Evolutionary conservation across 495 filamentous ascomycete genomes (phyloP), one percentile per base, ranked within the genome.

Genomic region (Lepidopterella palustris): DNA sequence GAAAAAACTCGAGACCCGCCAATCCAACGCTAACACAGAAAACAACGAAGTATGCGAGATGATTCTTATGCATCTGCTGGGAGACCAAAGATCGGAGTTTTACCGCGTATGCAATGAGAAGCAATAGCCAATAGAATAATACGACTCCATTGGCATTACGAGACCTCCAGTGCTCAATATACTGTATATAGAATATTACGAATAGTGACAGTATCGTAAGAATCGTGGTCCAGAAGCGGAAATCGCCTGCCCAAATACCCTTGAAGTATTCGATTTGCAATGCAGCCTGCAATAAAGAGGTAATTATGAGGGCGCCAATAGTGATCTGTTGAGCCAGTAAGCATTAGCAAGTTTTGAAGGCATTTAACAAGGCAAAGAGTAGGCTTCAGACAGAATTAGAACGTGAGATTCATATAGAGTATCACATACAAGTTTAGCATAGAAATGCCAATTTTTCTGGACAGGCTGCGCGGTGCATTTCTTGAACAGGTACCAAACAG

Each of bases 101-200:
- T 67, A 99, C 80, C 20, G 79, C 83, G 66, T 86, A 86, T 10
- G 82, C 82, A 69, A 95, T 87, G 59, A 92, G 76, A 55, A 96
- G 84, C 66, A 96, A 85, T 6, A 96, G 79, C 95, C 95, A 99
- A 79, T 93, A 99, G 73, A 97, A 92, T 45, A 99, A 77, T 18
- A 95, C 91, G 21, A 96, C 88, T 5, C 90, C 92, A 70, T 96
- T 96, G 24, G 95, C 85, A 69, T 93, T 87, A 26, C 92, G 83
- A 63, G 89, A 88, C 40, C 93, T 83, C 72, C 84, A 84, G 74
- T 97, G 91, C 71, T 99, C 95, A 57, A 89, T 78, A 76, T 92
- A 95, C 76, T 99, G 95, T 51, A 97, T 83, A n/a, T 80, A 68
- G 63, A 88, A 89, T 10, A 95, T 87, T 50, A 95, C 82, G 23